Evolutionary conservation across 305 asterid genomes (phyloP), one percentile per base, ranked within the genome.

Genomic region (Lippia alba): DNA sequence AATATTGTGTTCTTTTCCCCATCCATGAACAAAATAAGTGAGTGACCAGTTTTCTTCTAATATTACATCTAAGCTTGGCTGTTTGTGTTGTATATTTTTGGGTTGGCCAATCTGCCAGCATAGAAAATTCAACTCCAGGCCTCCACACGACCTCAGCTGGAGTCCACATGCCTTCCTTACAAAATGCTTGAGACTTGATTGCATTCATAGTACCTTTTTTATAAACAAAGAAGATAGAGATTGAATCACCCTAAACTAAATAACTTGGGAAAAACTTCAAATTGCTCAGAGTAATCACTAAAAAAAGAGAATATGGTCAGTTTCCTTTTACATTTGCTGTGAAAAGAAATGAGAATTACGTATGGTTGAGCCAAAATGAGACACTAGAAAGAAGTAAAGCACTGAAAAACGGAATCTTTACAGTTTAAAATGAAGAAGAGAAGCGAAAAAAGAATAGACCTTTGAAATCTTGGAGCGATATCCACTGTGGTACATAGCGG

Each of bases 81-180:
- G 63, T 53, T 66, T 61, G 58, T 69, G 80, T 84, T 78, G 83
- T 83, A 64, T 74, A 71, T 55, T 66, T 77, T 77, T 82, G 86
- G 78, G 74, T 72, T 20, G 81, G 84, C 48, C 81, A 73, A 61
- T 76, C 74, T 80, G 79, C 76, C 67, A 76, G 80, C 77, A 83
- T 67, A 60, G 86, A 72, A 44, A 80, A 78, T 44, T 86, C 90
- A 65, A 78, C 61, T 61, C 81, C 74, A 67, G 85, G 78, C 77
- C 83, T 81, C 83, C 90, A 81, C 56, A 77, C 70, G 67, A 83
- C 80, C 79, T 85, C 87, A 77, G 89, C 76, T 39, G 97, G 90
- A 67, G 89, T 46, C 91, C 85, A 84, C 93, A 90, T 88, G 76
- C 81, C 91, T 79, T 84, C 84, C 78, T 88, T 69, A 75, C 36